These are phyloP conservation scores for Brassica nigra DNA, from an alignment of 345 rosid genomes.

Conservation along the genomic window DNA sequence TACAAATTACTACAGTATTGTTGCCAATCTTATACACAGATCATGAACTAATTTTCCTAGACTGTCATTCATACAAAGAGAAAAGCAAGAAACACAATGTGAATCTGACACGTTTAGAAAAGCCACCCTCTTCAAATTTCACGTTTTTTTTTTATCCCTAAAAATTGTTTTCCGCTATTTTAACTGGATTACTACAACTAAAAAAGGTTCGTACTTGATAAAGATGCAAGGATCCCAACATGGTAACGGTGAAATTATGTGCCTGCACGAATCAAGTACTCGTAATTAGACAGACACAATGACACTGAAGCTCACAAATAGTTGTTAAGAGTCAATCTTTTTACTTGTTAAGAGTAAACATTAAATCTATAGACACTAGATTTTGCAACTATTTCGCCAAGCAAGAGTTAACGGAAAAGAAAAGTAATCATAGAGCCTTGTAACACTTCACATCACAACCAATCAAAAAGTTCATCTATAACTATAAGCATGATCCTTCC, in stretches of 20 bases:
- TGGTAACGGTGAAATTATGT: constrained; percentile 66
- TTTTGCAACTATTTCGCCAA: background rate
- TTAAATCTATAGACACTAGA: background rate
- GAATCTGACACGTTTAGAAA: background rate
- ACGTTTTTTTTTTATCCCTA: background rate
- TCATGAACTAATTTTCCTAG: background rate
- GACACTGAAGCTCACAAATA: constrained; percentile 30
- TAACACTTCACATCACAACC: constrained; percentile 1
- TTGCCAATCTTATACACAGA: background rate
- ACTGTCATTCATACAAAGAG: background rate
- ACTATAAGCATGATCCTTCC: background rate
- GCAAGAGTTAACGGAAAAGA: background rate
- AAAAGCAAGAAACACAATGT: constrained; percentile 16
- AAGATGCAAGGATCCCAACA: constrained; percentile 63
- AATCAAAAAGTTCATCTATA: constrained; percentile 1
- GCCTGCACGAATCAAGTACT: constrained; percentile 97
- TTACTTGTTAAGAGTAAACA: constrained; percentile 4
- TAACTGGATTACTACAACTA: constrained; percentile 17
- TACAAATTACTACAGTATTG: constrained; percentile 32
- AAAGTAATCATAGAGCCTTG: background rate
- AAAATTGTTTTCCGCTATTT: background rate
- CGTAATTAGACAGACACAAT: constrained; percentile 37
- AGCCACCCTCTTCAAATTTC: background rate
- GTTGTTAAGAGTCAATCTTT: background rate
- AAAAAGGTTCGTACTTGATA: constrained; percentile 61